Evolutionary conservation across 495 filamentous ascomycete genomes (phyloP), one percentile per base, ranked within the genome.

Genomic region (Haplographium delicatum): DNA sequence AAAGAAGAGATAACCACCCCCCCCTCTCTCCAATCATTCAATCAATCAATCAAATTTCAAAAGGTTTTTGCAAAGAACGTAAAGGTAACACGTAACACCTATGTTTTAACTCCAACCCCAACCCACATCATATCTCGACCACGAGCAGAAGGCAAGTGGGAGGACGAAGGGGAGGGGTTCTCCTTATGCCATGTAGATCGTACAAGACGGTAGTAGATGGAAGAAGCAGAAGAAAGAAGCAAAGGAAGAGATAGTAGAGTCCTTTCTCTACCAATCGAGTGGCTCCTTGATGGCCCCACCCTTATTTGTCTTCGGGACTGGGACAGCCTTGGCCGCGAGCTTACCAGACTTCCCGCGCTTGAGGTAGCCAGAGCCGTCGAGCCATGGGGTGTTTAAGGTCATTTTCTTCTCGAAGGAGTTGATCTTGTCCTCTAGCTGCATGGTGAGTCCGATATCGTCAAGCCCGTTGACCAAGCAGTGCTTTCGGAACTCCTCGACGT

Each of bases 391-490:
- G 47, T 87, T 80, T 27, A 73, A 67, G 25, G 82, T 83, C 56
- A 89, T 78, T 71, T 81, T 80, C 58, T 72, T 66, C 76, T 98
- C 93, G 63, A 93, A 96, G 47, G 75, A 72, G 45, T 73, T 73
- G 62, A 98, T 97, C 76, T 94, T 90, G 43, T 85, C 82, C 58
- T 90, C 89, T 68, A 89, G 79, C 69, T 95, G 86, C 68, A 96
- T 85, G 16, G 93, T 97, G 30, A 97, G 70, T 42, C 90, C 93
- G 55, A 98, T 97, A 58, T 98, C 93, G 68, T 98, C 93, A 7
- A 98, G 79, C 1, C 93, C 93, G 64, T 98, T 95, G 53, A 95
- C 71, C 28, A 98, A 72, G 63, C 93, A 98, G 70, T 97, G 88
- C 70, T 91, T 94, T 57, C 89, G 74, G 76, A 96, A 98, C 60